These are phyloP conservation scores for Aspergillus sp. DNA, from an alignment of 2,329 filamentous ascomycete genomes.

Conservation along the genomic window DNA sequence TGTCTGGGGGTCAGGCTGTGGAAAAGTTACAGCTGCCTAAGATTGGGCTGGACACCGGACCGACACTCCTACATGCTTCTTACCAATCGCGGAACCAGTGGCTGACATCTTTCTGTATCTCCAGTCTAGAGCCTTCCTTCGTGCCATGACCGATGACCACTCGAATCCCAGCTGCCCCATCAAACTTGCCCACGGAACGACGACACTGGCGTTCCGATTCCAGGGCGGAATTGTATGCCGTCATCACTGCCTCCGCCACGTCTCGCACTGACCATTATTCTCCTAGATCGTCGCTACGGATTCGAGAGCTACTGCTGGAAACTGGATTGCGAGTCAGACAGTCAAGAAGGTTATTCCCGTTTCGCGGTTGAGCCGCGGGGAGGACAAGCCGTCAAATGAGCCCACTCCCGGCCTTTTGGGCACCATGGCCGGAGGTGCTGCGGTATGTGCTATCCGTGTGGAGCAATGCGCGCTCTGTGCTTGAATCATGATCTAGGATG, in stretches of 20 bases:
- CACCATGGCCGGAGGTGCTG: conserved; percentile 97
- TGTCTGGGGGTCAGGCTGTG: neutral
- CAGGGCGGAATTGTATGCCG: conserved; percentile 76
- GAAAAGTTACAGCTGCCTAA: neutral
- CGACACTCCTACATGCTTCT: neutral
- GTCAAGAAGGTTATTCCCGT: conserved; percentile 94
- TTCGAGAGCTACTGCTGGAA: conserved; percentile 92
- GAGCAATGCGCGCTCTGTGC: neutral
- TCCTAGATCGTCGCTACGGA: conserved; percentile 84
- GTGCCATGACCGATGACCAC: conserved; percentile 94
- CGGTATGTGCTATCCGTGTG: conserved; percentile 51
- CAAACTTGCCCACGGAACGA: conserved; percentile 99
- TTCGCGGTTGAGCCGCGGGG: conserved; percentile 42
- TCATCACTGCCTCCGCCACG: neutral
- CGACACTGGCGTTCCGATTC: conserved; percentile 96
- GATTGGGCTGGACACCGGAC: neutral
- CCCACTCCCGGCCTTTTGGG: conserved; percentile 67
- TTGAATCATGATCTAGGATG: neutral
- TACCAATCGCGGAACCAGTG: neutral
- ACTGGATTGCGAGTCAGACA: conserved; percentile 99
- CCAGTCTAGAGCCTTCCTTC: conserved; percentile 89
- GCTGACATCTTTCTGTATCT: conserved; percentile 6
- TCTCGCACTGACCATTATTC: neutral
- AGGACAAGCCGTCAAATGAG: conserved; percentile 37
- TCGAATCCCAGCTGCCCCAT: conserved; percentile 96